Evolutionary conservation across 2,329 filamentous ascomycete species (phyloP).

Genomic region (Scopulariopsis brevicaulis): DNA sequence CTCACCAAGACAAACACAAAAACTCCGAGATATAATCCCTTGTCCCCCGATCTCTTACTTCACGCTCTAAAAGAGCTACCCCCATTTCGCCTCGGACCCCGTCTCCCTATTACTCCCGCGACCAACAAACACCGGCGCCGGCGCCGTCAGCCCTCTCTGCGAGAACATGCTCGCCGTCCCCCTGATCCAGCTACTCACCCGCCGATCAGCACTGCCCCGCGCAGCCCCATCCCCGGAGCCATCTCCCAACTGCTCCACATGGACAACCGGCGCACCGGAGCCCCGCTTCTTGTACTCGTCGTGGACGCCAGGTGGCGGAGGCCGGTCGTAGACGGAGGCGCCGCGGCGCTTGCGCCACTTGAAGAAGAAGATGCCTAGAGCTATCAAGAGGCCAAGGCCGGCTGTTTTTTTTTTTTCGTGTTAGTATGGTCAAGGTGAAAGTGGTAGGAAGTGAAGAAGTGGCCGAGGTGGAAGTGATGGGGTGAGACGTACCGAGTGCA

Average conservation of each 20-base stretch:
- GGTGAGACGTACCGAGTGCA: background rate
- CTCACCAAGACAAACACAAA: background rate
- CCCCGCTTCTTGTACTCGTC: background rate
- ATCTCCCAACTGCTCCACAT: background rate
- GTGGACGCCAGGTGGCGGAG: background rate
- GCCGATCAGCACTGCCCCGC: background rate
- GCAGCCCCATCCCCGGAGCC: background rate
- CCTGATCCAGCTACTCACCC: background rate
- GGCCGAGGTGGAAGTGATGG: background rate
- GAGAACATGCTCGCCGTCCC: background rate
- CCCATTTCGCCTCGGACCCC: background rate
- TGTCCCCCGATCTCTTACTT: background rate
- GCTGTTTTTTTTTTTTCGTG: background rate
- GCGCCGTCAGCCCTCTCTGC: background rate
- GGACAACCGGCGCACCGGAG: background rate
- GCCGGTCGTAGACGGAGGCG: slow-evolving; percentile 1
- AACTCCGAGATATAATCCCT: background rate
- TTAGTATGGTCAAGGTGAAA: too few relatives aligned
- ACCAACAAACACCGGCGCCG: background rate
- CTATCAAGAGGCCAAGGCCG: background rate
- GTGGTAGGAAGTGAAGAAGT: background rate
- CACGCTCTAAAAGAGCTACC: background rate
- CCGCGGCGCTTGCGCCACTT: background rate
- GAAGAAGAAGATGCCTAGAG: background rate
- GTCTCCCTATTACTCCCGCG: background rate